phyloP scores from a whole-genome alignment of 495 filamentous ascomycete genomes.

The Hyaloscypha variabilis region DNA sequence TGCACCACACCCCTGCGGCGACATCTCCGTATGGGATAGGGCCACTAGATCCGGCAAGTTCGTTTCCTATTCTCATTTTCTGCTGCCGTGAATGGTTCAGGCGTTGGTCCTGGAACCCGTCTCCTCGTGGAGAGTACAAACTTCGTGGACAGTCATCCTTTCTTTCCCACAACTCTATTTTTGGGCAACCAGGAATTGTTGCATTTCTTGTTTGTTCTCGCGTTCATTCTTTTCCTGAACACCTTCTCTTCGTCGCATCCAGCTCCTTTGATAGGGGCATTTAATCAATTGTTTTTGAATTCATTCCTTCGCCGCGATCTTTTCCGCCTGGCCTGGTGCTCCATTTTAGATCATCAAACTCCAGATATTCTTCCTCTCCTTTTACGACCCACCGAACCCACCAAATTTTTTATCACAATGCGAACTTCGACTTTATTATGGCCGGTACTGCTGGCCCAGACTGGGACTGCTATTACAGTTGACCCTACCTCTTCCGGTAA shows the following conservation, averaged over 20 bases:
- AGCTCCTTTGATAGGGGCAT: conserved; percentile 32
- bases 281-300: conserved; percentile 20
- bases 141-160: background rate
- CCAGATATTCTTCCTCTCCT: background rate
- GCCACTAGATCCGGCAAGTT: background rate
- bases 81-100: background rate
- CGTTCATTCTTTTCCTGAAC: conserved; percentile 1
- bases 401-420: conserved; percentile 26
- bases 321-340: conserved; percentile 1
- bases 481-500: conserved; percentile 28
- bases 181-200: background rate
- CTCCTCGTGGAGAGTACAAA: background rate
- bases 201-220: background rate
- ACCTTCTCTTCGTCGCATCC: conserved; percentile 14
- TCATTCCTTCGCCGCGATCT: background rate
- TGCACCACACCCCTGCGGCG: conserved; percentile 12
- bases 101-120: background rate
- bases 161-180: conserved; percentile 1
- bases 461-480: conserved; percentile 23
- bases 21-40: background rate
- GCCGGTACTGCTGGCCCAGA: conserved; percentile 18
- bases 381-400: conserved; percentile 3
- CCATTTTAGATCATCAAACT: background rate
- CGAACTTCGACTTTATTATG: conserved; percentile 23
- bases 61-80: conserved; percentile 13